These are phyloP conservation scores for Trichoderma orchidacearum DNA, from an alignment of 495 filamentous ascomycete species.

Conservation along the genomic window DNA sequence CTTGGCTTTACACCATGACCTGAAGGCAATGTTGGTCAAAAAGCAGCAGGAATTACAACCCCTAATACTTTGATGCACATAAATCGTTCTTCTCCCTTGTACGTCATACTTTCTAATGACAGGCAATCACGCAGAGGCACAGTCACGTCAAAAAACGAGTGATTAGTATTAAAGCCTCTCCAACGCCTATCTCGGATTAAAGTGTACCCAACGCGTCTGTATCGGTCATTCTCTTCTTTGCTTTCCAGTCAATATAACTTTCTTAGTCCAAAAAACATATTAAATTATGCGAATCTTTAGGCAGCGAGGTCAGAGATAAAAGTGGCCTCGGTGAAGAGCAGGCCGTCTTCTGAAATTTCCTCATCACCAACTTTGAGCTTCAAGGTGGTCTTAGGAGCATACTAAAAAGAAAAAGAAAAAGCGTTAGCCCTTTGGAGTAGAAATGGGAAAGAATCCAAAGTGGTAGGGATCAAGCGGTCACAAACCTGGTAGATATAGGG, in stretches of 20 bases:
- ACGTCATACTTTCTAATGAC: not conserved
- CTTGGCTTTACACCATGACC: no score
- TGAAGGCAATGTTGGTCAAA: no score
- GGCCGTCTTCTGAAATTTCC: conserved; percentile 62
- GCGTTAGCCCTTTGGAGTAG: conserved; percentile 9
- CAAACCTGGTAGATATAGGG: conserved; percentile 94
- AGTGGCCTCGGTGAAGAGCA: conserved; percentile 71
- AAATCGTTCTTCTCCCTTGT: not conserved
- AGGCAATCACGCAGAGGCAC: not conserved
- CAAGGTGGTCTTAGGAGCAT: conserved; percentile 49
- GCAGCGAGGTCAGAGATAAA: conserved; percentile 53
- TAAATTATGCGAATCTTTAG: not conserved
- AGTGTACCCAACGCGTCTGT: not conserved
- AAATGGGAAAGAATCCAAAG: not conserved
- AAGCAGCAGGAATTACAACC: no score
- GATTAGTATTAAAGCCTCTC: not conserved
- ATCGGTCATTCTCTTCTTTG: not conserved
- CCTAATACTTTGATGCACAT: no score
- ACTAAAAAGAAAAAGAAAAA: conserved; percentile 30
- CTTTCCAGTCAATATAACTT: no score
- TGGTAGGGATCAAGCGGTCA: not conserved
- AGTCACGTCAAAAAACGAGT: not conserved
- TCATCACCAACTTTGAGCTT: conserved; percentile 74
- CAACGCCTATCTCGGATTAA: not conserved
- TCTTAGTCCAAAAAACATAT: not conserved